Conservation (phyloP, 257 asterid genomes). For the Coffea eugenioides region DNA sequence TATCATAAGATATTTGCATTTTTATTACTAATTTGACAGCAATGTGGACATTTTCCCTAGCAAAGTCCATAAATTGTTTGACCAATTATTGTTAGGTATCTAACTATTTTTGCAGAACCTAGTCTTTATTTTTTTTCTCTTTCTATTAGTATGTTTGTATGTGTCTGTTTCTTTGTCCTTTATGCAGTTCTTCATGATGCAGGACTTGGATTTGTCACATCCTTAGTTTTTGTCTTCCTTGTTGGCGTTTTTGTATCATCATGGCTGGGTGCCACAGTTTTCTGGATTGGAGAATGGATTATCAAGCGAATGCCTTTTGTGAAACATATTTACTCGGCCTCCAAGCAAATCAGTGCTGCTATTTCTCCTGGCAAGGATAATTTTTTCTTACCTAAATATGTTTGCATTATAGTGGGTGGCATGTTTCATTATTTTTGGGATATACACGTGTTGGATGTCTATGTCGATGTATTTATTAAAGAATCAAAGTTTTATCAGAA, state of each 20-base stretch:
- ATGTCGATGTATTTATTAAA: neutral
- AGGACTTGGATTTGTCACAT: slow-evolving; percentile 96
- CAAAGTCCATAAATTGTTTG: neutral
- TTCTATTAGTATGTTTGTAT: neutral
- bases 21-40: neutral
- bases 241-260: slow-evolving; percentile 84
- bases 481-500: neutral
- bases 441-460: neutral
- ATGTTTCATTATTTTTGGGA: neutral
- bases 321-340: slow-evolving; percentile 76
- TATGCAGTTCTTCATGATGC: slow-evolving; percentile 32
- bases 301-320: slow-evolving; percentile 91
- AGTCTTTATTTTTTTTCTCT: neutral
- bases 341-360: slow-evolving; percentile 93
- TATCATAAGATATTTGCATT: no score
- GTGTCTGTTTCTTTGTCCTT: slow-evolving; percentile 13
- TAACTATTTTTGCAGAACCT: neutral
- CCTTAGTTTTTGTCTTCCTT: slow-evolving; percentile 70
- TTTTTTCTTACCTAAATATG: neutral
- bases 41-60: neutral
- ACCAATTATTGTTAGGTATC: neutral
- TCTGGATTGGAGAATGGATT: slow-evolving; percentile 94
- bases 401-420: neutral
- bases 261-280: slow-evolving; percentile 87
- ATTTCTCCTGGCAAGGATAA: slow-evolving; percentile 72